A percentile compares a stretch with the other conserved stretches of the same genome.
Evolutionary conservation across 495 filamentous ascomycete genomes (phyloP).

Genomic region (Penicillium herquei): DNA sequence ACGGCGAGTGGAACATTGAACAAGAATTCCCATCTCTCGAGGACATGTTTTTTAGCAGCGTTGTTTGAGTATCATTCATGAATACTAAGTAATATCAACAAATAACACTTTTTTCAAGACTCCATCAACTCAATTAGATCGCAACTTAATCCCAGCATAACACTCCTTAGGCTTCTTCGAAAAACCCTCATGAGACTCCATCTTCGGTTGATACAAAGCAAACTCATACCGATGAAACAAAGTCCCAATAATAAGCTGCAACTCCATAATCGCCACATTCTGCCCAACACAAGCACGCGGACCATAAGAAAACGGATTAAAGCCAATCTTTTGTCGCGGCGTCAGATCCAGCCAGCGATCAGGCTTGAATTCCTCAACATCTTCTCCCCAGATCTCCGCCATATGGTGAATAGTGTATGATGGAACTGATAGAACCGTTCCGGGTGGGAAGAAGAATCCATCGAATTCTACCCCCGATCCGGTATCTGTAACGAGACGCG

Average conservation of each 20-base stretch:
- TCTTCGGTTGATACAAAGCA: conserved; percentile 51
- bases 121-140: conserved; percentile 3
- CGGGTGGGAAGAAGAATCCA: conserved; percentile 61
- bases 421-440: conserved; percentile 69
- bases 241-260: conserved; percentile 70
- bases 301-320: conserved; percentile 75
- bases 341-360: conserved; percentile 65
- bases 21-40: conserved; percentile 21
- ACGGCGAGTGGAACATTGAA: conserved; percentile 6
- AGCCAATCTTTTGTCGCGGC: conserved; percentile 60
- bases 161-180: conserved; percentile 74
- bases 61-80: conserved; percentile 4
- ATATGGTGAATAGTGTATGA: conserved; percentile 78
- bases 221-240: conserved; percentile 69
- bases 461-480: conserved; percentile 39
- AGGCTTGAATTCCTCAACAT: conserved; percentile 70
- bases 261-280: conserved; percentile 82
- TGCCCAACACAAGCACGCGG: conserved; percentile 72
- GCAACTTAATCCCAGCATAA: conserved; percentile 59
- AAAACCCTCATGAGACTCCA: conserved; percentile 77
- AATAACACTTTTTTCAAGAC: no score
- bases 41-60: conserved; percentile 19
- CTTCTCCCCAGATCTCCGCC: conserved; percentile 68
- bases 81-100: no score
- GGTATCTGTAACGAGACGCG: conserved; percentile 63